phyloP scores from a whole-genome alignment of 2,329 filamentous ascomycete species.

The Dothideomycetes sp. region DNA sequence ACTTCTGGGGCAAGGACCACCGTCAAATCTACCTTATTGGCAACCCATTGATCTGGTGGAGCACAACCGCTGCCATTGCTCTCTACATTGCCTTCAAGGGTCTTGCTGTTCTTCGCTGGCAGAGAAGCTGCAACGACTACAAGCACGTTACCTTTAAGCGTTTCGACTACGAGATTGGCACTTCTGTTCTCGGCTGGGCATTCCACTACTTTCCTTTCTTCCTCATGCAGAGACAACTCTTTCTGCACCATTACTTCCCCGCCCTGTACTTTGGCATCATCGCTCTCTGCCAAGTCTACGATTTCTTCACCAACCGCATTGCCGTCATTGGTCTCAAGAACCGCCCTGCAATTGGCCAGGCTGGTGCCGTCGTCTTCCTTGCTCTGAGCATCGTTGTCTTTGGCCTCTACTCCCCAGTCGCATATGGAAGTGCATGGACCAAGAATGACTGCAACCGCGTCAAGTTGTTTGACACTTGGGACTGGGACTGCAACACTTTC shows the following conservation, averaged over 20 bases:
- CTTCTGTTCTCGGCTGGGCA: slow-evolving; percentile 82
- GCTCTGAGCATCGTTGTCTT: slow-evolving; percentile 66
- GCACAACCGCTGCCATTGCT: slow-evolving; percentile 64
- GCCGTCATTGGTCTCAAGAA: slow-evolving; percentile 55
- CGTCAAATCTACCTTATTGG: slow-evolving; percentile 95
- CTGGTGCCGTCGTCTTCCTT: slow-evolving; percentile 64
- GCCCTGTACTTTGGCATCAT: slow-evolving; percentile 93
- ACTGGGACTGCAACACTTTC: slow-evolving; percentile 98
- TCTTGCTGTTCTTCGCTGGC: slow-evolving; percentile 81
- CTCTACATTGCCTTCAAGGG: slow-evolving; percentile 79
- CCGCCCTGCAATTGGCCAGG: slow-evolving; percentile 62
- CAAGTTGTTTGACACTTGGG: slow-evolving; percentile 83
- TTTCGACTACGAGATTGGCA: slow-evolving; percentile 94
- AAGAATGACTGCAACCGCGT: slow-evolving; percentile 73
- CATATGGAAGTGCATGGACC: slow-evolving; percentile 93
- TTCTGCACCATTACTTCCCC: slow-evolving; percentile 97
- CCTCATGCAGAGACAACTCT: slow-evolving; percentile 95
- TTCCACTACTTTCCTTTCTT: slow-evolving; percentile 99
- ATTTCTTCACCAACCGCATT: slow-evolving; percentile 70
- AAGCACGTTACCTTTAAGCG: slow-evolving; percentile 74
- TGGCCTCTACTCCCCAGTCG: slow-evolving; percentile 72
- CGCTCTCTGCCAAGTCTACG: slow-evolving; percentile 77
- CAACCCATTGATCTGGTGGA: slow-evolving; percentile 93
- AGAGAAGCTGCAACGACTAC: slow-evolving; percentile 86
- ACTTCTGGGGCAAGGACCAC: slow-evolving; percentile 94